Base-by-base conservation (phyloP, 495 filamentous ascomycete species). In the Friedmanniomyces simplex region DNA sequence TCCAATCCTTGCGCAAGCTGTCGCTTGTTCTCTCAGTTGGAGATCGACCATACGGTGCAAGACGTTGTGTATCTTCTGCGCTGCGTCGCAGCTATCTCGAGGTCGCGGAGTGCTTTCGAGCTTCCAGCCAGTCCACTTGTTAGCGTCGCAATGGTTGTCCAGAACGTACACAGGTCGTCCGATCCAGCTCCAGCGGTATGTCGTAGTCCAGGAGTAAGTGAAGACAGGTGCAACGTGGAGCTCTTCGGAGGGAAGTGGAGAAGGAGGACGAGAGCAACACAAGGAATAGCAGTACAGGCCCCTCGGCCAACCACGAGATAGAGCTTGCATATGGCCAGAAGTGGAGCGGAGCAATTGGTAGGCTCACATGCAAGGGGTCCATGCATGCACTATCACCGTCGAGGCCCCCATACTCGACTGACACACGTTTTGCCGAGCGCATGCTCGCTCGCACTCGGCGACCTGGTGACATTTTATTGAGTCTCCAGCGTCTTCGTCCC, bases 291-390 rank as follows among this genome's bases (percentile, higher is more conserved):
- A 12, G 21, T 43, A 43, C 39, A 16, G 39, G 37, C 8, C 22
- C 13, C 25, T 24, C 42, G 25, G 16, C 42, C 16, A 24, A 34
- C n/a, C 25, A 37, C 48, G 41, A 25, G 51, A 54, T 55, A 55
- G 41, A 46, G 41, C 53, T 21, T 55, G 43, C 53, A 46, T 55
- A 55, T 55, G 18, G 36, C 53, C 22, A 48, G 53, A 49, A 55
- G 39, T 55, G 41, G 39, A 43, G 4, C 4, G 39, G 39, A 43
- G 34, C n/a, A 12, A 42, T 13, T 32, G 21, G 21, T 43, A 22
- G 51, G 51, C 18, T 20, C 30, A 28, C 8, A 49, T 32, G 39
- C 43, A 48, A 55, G 42, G 39, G 53, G 53, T 25, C 43, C 53
- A 46, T 55, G 22, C 26, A 46, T 43, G 39, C 39, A 43, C 39